Evolutionary conservation across 768 basidiomycete species (phyloP), one percentile per base, ranked within the genome.

Genomic region (Mycena rebaudengoi): DNA sequence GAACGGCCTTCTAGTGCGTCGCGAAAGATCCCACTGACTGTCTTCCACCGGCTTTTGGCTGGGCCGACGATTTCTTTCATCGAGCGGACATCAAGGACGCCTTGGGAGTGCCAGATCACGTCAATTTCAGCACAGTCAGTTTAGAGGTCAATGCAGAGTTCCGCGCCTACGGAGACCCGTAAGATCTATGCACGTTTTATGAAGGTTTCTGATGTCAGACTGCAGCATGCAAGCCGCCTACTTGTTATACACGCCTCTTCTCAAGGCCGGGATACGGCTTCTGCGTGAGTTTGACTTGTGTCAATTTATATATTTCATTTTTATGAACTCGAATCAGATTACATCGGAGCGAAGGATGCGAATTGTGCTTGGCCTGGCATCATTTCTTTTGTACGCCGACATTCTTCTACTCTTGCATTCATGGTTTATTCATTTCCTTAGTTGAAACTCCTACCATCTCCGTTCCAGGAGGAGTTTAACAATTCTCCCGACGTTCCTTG

Each of bases 311-410:
- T 30, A 16, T 18, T 37, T 26, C 29, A 41, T 18, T n/a, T 26
- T 20, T 16, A 25, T 23, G 45, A 25, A 46, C 30, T 18, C 16
- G n/a, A n/a, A 37, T 20, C 40, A 78, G 76, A 76, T 52, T 75
- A 72, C 32, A 62, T 78, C 32, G 76, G 76, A 12, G 67, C 68
- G 7, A 67, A 69, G 25, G 76, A 75, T 45, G 71, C 70, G 3
- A 77, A 74, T 57, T 73, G 71, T 59, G 67, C 71, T 21, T 73
- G 70, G 74, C 73, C 71, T 5, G 73, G 74, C 2, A 54, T 72
- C 6, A 35, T 75, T 30, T 74, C 73, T 1, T 72, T 70, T 46
- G 68, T 69, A 13, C n/a, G 40, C 20, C 13, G 41, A 10, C 44
- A 5, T 21, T 18, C 14, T 16, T 25, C n/a, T n/a, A n/a, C n/a